Percentiles rank a stretch among this genome's conserved stretches.
Evolutionary conservation across 192 early-diverging fungal species (phyloP).

Genomic region (Coemansia furcata): DNA sequence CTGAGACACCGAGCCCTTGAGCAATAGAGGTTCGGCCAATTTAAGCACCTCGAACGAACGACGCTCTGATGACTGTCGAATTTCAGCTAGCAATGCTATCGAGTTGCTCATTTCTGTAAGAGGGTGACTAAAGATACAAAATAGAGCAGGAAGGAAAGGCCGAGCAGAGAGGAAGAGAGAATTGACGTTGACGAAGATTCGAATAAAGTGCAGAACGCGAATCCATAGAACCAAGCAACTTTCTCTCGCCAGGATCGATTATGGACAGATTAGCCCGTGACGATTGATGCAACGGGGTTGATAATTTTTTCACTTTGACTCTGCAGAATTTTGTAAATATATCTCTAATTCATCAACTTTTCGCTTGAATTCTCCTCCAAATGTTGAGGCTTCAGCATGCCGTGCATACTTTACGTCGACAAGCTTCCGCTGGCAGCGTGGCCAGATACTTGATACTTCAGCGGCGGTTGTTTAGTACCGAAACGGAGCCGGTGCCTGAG

Average conservation of each 20-base stretch:
- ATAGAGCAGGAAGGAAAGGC: background rate
- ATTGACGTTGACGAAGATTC: no score
- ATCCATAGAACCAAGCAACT: no score
- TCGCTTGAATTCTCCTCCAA: background rate
- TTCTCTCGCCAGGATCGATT: background rate
- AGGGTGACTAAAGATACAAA: background rate
- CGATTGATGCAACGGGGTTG: background rate
- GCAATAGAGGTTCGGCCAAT: constrained; percentile 40
- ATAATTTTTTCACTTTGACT: background rate
- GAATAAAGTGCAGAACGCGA: no score
- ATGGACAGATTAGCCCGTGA: background rate
- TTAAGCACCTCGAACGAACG: constrained; percentile 42
- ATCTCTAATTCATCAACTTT: background rate
- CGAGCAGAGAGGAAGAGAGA: background rate
- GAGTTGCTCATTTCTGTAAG: constrained; percentile 28
- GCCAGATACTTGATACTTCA: background rate
- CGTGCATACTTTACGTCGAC: background rate
- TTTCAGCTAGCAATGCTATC: constrained; percentile 30
- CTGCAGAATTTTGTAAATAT: background rate
- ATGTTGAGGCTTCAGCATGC: background rate
- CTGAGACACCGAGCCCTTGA: constrained; percentile 12
- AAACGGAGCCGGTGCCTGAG: background rate
- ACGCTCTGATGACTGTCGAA: constrained; percentile 51
- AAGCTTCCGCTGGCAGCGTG: background rate
- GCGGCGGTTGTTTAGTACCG: background rate